Evolutionary conservation across 805 yeast species (phyloP).

Genomic region (Kazachstania africana): DNA sequence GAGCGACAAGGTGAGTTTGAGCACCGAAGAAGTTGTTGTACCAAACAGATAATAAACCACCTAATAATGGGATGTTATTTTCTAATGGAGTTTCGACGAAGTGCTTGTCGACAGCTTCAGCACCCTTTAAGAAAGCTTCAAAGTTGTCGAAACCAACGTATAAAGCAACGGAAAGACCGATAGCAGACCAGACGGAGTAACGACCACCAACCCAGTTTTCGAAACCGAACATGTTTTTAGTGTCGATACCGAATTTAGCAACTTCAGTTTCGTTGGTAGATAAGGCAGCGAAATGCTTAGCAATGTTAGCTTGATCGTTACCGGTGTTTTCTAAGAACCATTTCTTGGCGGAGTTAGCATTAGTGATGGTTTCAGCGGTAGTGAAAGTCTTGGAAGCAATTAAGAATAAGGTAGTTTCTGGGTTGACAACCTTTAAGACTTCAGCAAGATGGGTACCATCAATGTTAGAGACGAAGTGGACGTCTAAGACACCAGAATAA

Average conservation of each 20-base stretch:
- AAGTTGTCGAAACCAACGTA: slow-evolving; percentile 95
- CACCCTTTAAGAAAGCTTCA: slow-evolving; percentile 87
- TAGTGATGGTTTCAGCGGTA: slow-evolving; percentile 95
- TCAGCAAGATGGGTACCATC: slow-evolving; percentile 98
- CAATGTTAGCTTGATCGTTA: slow-evolving; percentile 54
- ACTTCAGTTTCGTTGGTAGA: slow-evolving; percentile 91
- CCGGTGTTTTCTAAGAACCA: slow-evolving; percentile 77
- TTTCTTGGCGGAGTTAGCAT: slow-evolving; percentile 87
- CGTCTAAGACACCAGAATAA: slow-evolving; percentile 64
- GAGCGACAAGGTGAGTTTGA: slow-evolving; percentile 96
- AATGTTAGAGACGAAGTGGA: slow-evolving; percentile 93
- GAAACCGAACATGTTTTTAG: slow-evolving; percentile 96
- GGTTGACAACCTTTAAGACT: slow-evolving; percentile 60
- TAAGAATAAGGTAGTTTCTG: slow-evolving; percentile 87
- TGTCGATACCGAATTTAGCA: slow-evolving; percentile 90
- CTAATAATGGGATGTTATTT: slow-evolving; percentile 83
- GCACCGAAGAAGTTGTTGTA: slow-evolving; percentile 97
- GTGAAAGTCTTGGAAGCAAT: slow-evolving; percentile 97
- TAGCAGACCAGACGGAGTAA: slow-evolving; percentile 99
- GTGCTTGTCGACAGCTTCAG: slow-evolving; percentile 93
- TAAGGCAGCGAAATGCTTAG: slow-evolving; percentile 95
- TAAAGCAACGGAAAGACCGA: slow-evolving; percentile 89
- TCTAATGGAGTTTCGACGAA: slow-evolving; percentile 75
- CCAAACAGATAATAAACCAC: slow-evolving; percentile 94
- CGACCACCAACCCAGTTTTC: slow-evolving; percentile 99